These are phyloP conservation scores for Cryphonectria japonica DNA, from an alignment of 2,329 filamentous ascomycete genomes.

Conservation along the genomic window DNA sequence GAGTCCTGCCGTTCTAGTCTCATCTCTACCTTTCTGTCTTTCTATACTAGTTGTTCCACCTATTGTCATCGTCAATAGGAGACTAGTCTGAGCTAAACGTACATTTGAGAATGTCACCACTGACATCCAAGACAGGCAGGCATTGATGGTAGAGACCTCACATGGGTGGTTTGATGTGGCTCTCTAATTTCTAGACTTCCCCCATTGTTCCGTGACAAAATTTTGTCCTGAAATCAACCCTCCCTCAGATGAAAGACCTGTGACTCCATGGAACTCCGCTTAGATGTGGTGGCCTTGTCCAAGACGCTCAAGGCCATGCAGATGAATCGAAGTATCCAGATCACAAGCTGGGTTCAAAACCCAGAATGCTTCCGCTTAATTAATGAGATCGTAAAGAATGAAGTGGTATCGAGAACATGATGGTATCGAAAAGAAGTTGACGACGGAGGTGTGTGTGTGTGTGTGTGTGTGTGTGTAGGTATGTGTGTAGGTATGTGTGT, in stretches of 20 bases:
- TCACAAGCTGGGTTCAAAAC: conserved; percentile 14
- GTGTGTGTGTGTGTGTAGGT: background rate
- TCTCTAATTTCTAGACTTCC: conserved; percentile 15
- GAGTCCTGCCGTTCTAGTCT: background rate
- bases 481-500: background rate
- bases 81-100: conserved; percentile 23
- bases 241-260: conserved; percentile 6
- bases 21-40: conserved; percentile 14
- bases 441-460: background rate
- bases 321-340: conserved; percentile 22
- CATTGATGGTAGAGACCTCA: background rate
- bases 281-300: conserved; percentile 18
- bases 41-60: conserved; percentile 11
- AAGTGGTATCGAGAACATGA: conserved; percentile 19
- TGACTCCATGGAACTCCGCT: conserved; percentile 26
- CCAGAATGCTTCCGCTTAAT: conserved; percentile 16
- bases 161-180: conserved; percentile 8
- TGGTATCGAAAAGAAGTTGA: background rate
- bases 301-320: conserved; percentile 20
- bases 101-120: conserved; percentile 16
- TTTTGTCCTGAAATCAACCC: background rate
- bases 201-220: background rate
- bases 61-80: conserved; percentile 10
- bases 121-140: conserved; percentile 1
- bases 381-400: conserved; percentile 21